A percentile compares a stretch with the other conserved stretches of the same genome.
Conservation (phyloP, 768 basidiomycete genomes). For the Trametes villosa region DNA sequence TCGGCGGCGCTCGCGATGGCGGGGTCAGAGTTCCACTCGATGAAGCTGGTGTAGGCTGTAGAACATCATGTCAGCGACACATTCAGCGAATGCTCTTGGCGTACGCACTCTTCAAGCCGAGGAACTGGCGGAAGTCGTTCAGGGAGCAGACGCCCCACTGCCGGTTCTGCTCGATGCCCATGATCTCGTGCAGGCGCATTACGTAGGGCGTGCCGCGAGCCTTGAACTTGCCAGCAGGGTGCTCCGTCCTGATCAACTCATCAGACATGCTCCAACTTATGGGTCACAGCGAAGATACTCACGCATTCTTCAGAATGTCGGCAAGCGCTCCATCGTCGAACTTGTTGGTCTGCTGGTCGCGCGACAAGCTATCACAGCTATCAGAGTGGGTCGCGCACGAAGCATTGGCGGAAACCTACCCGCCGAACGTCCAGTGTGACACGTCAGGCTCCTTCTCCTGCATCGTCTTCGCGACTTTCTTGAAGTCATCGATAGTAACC, state of each 20-base stretch:
- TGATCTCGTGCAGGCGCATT: constrained; percentile 79
- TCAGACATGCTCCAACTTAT: background rate
- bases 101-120: constrained; percentile 72
- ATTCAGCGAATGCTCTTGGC: background rate
- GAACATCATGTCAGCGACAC: constrained; percentile 1
- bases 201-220: constrained; percentile 73
- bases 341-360: constrained; percentile 53
- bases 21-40: constrained; percentile 80
- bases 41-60: constrained; percentile 67
- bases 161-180: constrained; percentile 82
- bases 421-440: constrained; percentile 68
- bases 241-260: constrained; percentile 55
- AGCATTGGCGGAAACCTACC: constrained; percentile 42
- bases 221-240: constrained; percentile 73
- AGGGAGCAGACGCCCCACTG: constrained; percentile 82
- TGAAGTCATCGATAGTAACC: constrained; percentile 56
- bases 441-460: constrained; percentile 49
- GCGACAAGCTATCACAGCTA: constrained; percentile 51
- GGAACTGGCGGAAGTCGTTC: constrained; percentile 82
- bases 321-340: constrained; percentile 80
- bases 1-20: constrained; percentile 74
- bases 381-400: background rate
- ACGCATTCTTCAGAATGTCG: constrained; percentile 68
- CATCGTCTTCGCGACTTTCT: constrained; percentile 44
- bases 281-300: constrained; percentile 31